These are phyloP conservation scores for Xylaria sp. DNA, from an alignment of 2,329 filamentous ascomycete genomes.

Conservation along the genomic window DNA sequence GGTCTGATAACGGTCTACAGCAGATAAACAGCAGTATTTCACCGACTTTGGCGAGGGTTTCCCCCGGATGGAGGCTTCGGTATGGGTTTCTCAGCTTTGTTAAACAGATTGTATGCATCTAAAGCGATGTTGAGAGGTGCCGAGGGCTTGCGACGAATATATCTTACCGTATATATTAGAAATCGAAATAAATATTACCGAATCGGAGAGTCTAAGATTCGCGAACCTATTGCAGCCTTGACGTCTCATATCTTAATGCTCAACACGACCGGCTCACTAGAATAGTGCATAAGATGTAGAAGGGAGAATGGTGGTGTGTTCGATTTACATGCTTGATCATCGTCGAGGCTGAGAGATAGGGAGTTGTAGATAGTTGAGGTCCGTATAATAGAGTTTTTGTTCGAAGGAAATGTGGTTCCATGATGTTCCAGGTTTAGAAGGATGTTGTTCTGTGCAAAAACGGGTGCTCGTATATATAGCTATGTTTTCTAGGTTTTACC, in stretches of 20 bases:
- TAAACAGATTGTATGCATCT: not conserved
- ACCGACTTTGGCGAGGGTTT: not conserved
- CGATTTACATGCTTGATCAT: not conserved
- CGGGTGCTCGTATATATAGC: not conserved
- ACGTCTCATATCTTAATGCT: not conserved
- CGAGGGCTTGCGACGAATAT: not conserved
- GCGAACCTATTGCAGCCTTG: not conserved
- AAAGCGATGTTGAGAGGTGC: not conserved
- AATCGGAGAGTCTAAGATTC: conserved; percentile 15
- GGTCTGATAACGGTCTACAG: not conserved
- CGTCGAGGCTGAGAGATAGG: conserved; percentile 15
- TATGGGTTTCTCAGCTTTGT: not conserved
- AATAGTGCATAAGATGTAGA: not conserved
- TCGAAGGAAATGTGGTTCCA: not conserved
- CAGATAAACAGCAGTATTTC: not conserved
- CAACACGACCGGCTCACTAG: not conserved
- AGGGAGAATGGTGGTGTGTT: too few species aligned
- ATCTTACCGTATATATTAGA: conserved; percentile 51
- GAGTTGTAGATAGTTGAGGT: conserved; percentile 51
- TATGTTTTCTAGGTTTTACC: conserved; percentile 30
- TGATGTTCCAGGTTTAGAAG: not conserved
- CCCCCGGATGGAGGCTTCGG: not conserved
- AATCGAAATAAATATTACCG: conserved; percentile 40
- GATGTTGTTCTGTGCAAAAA: not conserved
- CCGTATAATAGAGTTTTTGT: conserved; percentile 38